Base-by-base conservation (phyloP, 2,329 filamentous ascomycete genomes). In the Fusarium sp. region DNA sequence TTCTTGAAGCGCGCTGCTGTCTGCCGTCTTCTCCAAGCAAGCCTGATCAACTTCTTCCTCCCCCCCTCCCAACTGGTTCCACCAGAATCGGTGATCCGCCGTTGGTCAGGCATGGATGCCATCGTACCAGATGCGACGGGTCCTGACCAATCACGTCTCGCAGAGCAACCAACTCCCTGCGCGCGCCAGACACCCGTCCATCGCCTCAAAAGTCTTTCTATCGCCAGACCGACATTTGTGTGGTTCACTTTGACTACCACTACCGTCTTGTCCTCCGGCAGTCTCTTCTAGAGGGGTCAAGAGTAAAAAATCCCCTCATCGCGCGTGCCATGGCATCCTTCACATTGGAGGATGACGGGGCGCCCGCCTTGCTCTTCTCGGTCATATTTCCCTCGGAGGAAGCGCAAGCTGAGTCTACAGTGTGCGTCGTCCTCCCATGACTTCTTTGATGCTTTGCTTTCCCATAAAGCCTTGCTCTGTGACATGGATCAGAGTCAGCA, bases 211-310 rank as follows among this genome's bases (percentile, higher is more conserved):
- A 71, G 68, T 64, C 70, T 70, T 63, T 58, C 60, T 57, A 67
- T 67, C 61, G 64, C 66, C 67, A 78, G 76, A 77, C 76, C 76
- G 76, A 78, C 76, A 75, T 76, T 76, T 74, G 62, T 69, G 62
- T 71, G 63, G 64, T 54, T 59, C 58, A 54, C 27, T 30, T 30
- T 30, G 27, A 30, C 27, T 30, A 30, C 27, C 27, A 30, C 27
- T 50, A 52, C 59, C 69, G 69, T 70, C 37, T 67, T 56, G 52
- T 64, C 25, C 62, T 58, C 58, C 70, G 61, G 58, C 40, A 66
- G 40, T 63, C 40, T 30, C 32, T 54, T 25, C 60, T 10, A 38
- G 14, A 52, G 17, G 47, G 27, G 47, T 52, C 15, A 37, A 37
- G 38, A 43, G n/a, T 15, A 45, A 66, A 66, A 63, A 66, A 72